phyloP scores from a whole-genome alignment of 306 rosid species.

The Lupinus albus region DNA sequence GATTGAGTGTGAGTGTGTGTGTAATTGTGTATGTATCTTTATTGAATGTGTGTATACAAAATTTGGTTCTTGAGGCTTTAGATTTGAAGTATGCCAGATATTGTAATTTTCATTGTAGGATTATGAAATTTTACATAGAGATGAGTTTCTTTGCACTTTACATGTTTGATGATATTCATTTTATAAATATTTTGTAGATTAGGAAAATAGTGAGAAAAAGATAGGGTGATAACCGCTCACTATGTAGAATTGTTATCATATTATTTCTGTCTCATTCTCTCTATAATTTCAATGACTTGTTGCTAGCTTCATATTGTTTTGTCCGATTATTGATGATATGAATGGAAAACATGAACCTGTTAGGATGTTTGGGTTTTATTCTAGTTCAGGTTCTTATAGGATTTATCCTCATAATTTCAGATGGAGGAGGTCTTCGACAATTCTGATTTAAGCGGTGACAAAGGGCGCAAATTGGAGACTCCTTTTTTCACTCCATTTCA shows the following conservation, averaged over 20 bases:
- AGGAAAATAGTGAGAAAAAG: neutral
- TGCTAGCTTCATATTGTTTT: neutral
- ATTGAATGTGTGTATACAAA: neutral
- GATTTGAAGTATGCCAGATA: neutral
- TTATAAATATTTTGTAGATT: neutral
- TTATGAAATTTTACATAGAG: neutral
- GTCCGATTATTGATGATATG: conserved; percentile 20
- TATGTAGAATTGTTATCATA: neutral
- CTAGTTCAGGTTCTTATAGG: neutral
- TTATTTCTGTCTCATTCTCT: neutral
- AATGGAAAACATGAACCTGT: conserved; percentile 2
- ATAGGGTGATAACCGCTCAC: neutral
- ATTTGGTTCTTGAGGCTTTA: neutral
- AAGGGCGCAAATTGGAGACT: conserved; percentile 41
- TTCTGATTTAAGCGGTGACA: conserved; percentile 47
- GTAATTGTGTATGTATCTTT: neutral
- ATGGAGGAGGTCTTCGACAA: conserved; percentile 55
- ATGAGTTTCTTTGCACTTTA: neutral
- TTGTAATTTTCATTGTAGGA: neutral
- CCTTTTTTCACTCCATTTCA: conserved; percentile 64
- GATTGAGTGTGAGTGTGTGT: neutral
- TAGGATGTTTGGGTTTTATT: conserved; percentile 4
- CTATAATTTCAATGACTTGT: neutral
- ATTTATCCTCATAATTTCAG: conserved; percentile 32
- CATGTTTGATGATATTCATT: neutral